Percentiles rank a stretch among this genome's conserved stretches.
Evolutionary conservation across 306 rosid species (phyloP).

Genomic region (Parietaria judaica): DNA sequence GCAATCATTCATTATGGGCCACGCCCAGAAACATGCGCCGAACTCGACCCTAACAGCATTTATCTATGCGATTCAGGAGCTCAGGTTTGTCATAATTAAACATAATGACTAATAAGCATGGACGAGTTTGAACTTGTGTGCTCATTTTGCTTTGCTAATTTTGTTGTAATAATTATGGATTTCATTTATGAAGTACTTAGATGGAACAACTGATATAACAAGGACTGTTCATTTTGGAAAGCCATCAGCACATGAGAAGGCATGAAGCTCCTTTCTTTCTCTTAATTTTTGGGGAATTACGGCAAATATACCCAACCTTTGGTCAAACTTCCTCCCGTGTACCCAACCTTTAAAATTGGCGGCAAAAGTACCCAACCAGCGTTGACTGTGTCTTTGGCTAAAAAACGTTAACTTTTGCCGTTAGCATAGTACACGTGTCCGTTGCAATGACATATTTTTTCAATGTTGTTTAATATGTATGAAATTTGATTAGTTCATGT

Average conservation of each 20-base stretch:
- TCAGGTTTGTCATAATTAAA: slow-evolving; percentile 47
- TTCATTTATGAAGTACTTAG: slow-evolving; percentile 60
- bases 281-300: too few species aligned
- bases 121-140: slow-evolving; percentile 8
- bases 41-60: slow-evolving; percentile 77
- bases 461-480: too few species aligned
- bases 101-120: slow-evolving; percentile 1
- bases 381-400: too few species aligned
- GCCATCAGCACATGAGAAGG: slow-evolving; percentile 82
- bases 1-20: slow-evolving; percentile 90
- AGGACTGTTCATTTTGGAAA: slow-evolving; percentile 95
- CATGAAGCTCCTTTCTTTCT: slow-evolving; percentile 43
- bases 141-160: slow-evolving; percentile 9
- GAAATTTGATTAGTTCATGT: too few species aligned
- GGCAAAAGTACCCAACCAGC: too few species aligned
- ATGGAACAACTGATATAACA: slow-evolving; percentile 97
- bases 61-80: slow-evolving; percentile 98
- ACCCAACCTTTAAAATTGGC: too few species aligned
- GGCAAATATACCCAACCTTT: too few species aligned
- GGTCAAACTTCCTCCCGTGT: too few species aligned
- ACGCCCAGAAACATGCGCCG: slow-evolving; percentile 69
- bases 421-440: too few species aligned
- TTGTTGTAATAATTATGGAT: slow-evolving; percentile 19
- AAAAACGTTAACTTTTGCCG: too few species aligned
- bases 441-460: too few species aligned